phyloP scores from a whole-genome alignment of 2,329 filamentous ascomycete genomes.

The Aureobasidium sp. region DNA sequence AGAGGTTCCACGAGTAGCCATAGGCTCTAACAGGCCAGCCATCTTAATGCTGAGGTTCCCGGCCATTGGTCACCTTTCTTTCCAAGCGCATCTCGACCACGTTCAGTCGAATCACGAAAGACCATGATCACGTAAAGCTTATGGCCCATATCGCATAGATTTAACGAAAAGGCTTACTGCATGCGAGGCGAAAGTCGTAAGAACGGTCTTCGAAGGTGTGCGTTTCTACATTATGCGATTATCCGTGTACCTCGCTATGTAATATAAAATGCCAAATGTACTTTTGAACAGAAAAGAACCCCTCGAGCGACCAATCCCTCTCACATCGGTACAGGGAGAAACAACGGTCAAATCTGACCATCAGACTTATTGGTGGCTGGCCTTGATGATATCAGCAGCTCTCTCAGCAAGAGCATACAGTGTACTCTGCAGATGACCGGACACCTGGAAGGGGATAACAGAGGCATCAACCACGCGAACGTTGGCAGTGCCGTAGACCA shows the following conservation, averaged over 20 bases:
- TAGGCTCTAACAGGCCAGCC: too few relatives aligned
- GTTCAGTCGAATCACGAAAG: background rate
- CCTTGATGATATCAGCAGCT: slow-evolving; percentile 23
- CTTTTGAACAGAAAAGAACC: background rate
- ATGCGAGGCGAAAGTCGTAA: background rate
- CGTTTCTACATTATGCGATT: background rate
- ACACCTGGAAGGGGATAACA: slow-evolving; percentile 25
- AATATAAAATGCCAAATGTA: background rate
- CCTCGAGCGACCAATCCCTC: background rate
- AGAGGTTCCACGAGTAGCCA: too few relatives aligned
- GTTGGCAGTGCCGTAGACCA: slow-evolving; percentile 27
- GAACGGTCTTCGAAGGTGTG: background rate
- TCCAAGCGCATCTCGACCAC: too few relatives aligned
- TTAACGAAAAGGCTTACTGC: background rate
- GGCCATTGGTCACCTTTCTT: too few relatives aligned
- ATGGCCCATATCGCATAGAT: too few relatives aligned
- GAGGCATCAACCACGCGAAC: slow-evolving; percentile 32
- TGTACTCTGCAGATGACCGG: slow-evolving; percentile 28
- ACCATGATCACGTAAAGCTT: background rate
- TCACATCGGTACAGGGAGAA: background rate
- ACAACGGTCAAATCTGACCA: background rate
- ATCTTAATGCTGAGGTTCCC: too few relatives aligned
- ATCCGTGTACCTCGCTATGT: background rate
- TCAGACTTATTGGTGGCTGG: background rate
- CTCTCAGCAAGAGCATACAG: slow-evolving; percentile 31